A percentile compares a stretch with the other conserved stretches of the same genome.
phyloP scores from a whole-genome alignment of 2,329 filamentous ascomycete species.

The Calonectria pteridis region DNA sequence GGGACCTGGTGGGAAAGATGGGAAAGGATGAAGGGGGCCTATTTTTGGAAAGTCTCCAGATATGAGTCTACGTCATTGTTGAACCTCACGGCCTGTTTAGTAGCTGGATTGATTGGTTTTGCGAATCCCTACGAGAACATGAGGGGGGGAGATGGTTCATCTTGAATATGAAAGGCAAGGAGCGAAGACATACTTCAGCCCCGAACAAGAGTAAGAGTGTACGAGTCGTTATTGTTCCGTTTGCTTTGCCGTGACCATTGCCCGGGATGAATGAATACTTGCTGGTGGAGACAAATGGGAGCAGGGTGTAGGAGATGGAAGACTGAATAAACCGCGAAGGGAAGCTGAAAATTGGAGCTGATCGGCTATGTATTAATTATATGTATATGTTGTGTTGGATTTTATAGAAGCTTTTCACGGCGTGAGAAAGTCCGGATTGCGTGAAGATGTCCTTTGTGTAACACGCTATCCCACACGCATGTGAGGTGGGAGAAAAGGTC shows the following conservation, averaged over 20 bases:
- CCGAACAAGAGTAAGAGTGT: not conserved
- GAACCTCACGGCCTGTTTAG: not conserved
- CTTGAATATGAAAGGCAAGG: conserved; percentile 11
- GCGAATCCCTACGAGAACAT: not conserved
- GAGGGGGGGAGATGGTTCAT: not conserved
- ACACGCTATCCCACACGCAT: too few relatives aligned
- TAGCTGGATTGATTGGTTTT: not conserved
- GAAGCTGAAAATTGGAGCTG: not conserved
- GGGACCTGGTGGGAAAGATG: not conserved
- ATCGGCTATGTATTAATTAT: not conserved
- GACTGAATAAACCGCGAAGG: not conserved
- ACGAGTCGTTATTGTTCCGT: not conserved
- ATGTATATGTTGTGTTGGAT: not conserved
- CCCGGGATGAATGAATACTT: not conserved
- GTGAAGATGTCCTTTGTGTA: not conserved
- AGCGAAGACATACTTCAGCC: not conserved
- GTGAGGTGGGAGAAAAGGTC: too few relatives aligned
- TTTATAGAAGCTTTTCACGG: not conserved
- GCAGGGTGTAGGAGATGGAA: not conserved
- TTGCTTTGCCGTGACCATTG: not conserved
- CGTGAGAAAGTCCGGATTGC: not conserved
- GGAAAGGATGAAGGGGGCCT: not conserved
- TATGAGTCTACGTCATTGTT: conserved; percentile 1
- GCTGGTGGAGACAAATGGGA: not conserved
- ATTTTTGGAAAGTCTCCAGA: not conserved